Evolutionary conservation across 495 filamentous ascomycete species (phyloP).

Genomic region (Margaritispora aquatica): DNA sequence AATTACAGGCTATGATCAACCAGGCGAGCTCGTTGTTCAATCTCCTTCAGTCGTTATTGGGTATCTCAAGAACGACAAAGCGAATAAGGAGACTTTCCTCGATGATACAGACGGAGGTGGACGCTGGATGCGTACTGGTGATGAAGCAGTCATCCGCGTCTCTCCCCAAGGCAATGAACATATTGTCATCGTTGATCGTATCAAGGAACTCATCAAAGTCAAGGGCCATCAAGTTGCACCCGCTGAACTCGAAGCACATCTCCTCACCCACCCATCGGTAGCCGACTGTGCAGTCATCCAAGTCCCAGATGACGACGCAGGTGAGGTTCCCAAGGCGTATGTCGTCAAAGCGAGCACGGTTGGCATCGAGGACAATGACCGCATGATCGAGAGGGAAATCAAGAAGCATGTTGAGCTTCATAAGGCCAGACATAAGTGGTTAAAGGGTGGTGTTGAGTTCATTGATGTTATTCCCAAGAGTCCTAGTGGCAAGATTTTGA

Average conservation of each 20-base stretch:
- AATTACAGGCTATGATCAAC: constrained; percentile 67
- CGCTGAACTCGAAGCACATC: constrained; percentile 83
- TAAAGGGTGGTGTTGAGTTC: constrained; percentile 81
- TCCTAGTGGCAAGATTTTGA: constrained; percentile 87
- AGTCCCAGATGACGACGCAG: constrained; percentile 65
- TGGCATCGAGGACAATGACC: constrained; percentile 52
- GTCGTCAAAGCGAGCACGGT: constrained; percentile 66
- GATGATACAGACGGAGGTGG: constrained; percentile 55
- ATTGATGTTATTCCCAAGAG: constrained; percentile 76
- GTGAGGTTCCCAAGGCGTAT: constrained; percentile 84
- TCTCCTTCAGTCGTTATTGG: constrained; percentile 73
- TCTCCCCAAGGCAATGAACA: constrained; percentile 63
- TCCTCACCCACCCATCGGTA: constrained; percentile 75
- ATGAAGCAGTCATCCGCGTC: constrained; percentile 68
- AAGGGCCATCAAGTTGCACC: constrained; percentile 93
- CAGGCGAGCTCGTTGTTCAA: constrained; percentile 74
- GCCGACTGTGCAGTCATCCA: constrained; percentile 82
- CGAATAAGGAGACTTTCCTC: constrained; percentile 73
- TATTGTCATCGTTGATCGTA: constrained; percentile 75
- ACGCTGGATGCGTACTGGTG: constrained; percentile 79
- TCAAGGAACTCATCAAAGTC: constrained; percentile 93
- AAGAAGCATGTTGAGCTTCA: constrained; percentile 71
- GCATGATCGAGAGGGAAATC: constrained; percentile 55
- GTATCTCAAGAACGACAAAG: constrained; percentile 80
- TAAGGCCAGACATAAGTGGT: constrained; percentile 85